Evolutionary conservation across 495 filamentous ascomycete genomes (phyloP).

Genomic region (Aspergillus olivimuriae): DNA sequence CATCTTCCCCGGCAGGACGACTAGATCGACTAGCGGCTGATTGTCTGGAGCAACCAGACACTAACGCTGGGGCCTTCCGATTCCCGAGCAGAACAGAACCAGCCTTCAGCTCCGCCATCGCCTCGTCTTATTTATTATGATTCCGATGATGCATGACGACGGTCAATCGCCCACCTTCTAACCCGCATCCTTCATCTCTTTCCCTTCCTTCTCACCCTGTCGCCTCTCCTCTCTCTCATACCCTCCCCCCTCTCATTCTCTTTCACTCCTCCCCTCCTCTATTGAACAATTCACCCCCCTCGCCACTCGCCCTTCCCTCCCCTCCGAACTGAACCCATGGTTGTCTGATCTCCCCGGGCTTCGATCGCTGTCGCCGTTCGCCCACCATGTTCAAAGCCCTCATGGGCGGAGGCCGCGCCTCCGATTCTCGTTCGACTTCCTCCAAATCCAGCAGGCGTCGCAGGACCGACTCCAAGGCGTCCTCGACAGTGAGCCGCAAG

Average conservation of each 20-base stretch:
- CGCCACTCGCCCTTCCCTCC: not conserved
- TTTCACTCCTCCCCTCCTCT: not conserved
- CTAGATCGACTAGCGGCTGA: slow-evolving; percentile 19
- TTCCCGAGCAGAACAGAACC: slow-evolving; percentile 24
- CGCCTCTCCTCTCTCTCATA: not conserved
- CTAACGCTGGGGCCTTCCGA: slow-evolving; percentile 10
- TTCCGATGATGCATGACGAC: not conserved
- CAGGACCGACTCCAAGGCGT: slow-evolving; percentile 28
- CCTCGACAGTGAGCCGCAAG: slow-evolving; percentile 39
- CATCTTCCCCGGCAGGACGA: too few species aligned
- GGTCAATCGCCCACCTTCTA: not conserved
- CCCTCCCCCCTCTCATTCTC: not conserved
- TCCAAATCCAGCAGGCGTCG: slow-evolving; percentile 24
- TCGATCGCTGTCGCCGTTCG: slow-evolving; percentile 19
- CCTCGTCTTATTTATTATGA: not conserved
- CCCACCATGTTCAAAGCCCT: slow-evolving; percentile 43
- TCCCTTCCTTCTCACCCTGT: not conserved
- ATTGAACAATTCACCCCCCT: not conserved
- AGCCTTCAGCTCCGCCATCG: slow-evolving; percentile 31
- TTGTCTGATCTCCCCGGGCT: slow-evolving; percentile 18
- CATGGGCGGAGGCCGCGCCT: slow-evolving; percentile 37
- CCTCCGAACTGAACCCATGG: slow-evolving; percentile 21
- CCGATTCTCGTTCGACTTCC: slow-evolving; percentile 31
- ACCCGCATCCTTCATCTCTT: not conserved
- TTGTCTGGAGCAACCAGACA: slow-evolving; percentile 26